Conservation (phyloP, 768 basidiomycete species). For the Suillus placidus region DNA sequence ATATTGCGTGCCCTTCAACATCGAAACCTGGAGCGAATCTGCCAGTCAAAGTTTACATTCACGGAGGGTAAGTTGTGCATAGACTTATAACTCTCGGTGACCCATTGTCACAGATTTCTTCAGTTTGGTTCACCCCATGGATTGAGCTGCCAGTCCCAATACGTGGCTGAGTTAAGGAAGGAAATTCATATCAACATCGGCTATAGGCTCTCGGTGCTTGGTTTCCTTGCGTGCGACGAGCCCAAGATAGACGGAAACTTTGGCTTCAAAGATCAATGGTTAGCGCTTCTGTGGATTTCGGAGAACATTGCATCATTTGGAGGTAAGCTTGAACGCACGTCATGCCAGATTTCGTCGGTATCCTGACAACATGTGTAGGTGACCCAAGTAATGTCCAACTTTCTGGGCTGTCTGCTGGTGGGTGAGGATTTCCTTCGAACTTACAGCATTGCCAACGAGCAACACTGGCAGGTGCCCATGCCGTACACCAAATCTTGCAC, state of each 20-base stretch:
- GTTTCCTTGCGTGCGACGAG: conserved; percentile 69
- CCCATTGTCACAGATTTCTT: conserved; percentile 54
- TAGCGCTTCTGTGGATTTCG: conserved; percentile 72
- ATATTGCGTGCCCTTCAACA: conserved; percentile 60
- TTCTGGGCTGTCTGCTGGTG: conserved; percentile 74
- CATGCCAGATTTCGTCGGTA: neutral
- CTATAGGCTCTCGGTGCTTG: conserved; percentile 76
- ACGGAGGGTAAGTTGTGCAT: conserved; percentile 60
- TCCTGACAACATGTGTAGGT: conserved; percentile 40
- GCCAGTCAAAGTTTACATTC: conserved; percentile 76
- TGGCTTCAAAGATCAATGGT: conserved; percentile 85
- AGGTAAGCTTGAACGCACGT: conserved; percentile 43
- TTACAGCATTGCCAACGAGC: neutral
- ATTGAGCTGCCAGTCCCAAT: conserved; percentile 64
- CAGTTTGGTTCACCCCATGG: conserved; percentile 79
- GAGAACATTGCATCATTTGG: conserved; percentile 71
- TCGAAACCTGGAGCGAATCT: conserved; percentile 45
- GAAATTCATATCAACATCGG: conserved; percentile 81
- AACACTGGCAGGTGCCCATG: conserved; percentile 57
- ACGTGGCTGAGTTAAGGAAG: conserved; percentile 59
- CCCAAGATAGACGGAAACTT: conserved; percentile 72
- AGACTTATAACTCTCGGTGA: neutral
- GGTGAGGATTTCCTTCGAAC: neutral
- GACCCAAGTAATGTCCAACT: conserved; percentile 62
- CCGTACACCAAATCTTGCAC: conserved; percentile 75